A percentile compares a stretch with the other conserved stretches of the same genome.
These are phyloP conservation scores for Lippia alba DNA, from an alignment of 305 asterid genomes.

Conservation along the genomic window DNA sequence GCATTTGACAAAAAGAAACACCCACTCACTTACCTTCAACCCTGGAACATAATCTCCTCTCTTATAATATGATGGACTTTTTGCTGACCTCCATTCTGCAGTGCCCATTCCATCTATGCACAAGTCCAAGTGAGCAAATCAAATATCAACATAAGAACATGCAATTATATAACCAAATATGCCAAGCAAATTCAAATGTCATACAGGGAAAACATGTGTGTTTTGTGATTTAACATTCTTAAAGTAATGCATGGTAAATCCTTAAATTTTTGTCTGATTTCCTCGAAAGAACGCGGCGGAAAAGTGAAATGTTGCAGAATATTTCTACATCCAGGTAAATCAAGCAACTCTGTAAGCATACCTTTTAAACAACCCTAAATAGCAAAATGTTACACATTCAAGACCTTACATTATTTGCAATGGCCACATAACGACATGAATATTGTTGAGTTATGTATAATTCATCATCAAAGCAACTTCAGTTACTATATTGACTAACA, in stretches of 20 bases:
- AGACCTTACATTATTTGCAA: not conserved
- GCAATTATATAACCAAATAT: not conserved
- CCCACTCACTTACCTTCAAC: conserved; percentile 54
- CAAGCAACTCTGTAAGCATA: not conserved
- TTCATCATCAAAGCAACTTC: not conserved
- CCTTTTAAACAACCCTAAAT: not conserved
- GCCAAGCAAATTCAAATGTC: not conserved
- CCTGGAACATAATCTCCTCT: conserved; percentile 95
- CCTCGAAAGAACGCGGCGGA: not conserved
- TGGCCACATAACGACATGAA: not conserved
- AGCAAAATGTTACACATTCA: not conserved
- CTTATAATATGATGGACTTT: conserved; percentile 86
- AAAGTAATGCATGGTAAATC: not conserved
- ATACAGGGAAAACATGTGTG: not conserved
- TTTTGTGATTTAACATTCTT: not conserved
- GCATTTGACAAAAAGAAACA: not conserved
- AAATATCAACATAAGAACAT: conserved; percentile 15
- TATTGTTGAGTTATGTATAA: not conserved
- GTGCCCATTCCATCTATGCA: conserved; percentile 90
- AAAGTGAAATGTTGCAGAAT: not conserved
- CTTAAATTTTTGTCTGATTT: not conserved
- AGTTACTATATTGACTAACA: not conserved
- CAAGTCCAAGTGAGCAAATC: conserved; percentile 25
- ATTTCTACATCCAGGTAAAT: conserved; percentile 5
- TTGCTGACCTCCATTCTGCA: conserved; percentile 93